A percentile compares a stretch with the other conserved stretches of the same genome.
These are phyloP conservation scores for Rheum nobile DNA, from an alignment of 148 eudicot genomes.

Conservation along the genomic window DNA sequence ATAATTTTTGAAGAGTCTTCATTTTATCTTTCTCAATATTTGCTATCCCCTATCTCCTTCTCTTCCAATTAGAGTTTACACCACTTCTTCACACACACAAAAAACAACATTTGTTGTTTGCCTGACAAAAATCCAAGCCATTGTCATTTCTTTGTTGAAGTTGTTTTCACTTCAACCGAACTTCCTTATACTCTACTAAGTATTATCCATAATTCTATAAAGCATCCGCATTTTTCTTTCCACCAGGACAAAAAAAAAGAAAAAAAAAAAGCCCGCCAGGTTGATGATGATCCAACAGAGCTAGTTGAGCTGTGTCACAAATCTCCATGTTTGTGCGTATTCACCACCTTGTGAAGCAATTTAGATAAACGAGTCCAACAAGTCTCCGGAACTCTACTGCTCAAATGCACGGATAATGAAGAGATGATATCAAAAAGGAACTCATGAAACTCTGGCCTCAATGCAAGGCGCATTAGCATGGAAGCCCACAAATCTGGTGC, in stretches of 20 bases:
- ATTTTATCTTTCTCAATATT: not conserved
- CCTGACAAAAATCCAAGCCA: no score
- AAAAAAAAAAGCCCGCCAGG: no score
- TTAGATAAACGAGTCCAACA: conserved; percentile 52
- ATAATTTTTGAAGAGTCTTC: no score
- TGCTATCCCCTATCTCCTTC: not conserved
- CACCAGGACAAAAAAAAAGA: not conserved
- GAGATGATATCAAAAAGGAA: conserved; percentile 42
- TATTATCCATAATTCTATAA: no score
- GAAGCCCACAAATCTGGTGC: conserved; percentile 80
- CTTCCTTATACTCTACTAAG: no score
- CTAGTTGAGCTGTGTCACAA: not conserved
- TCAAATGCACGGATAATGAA: conserved; percentile 34
- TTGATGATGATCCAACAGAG: not conserved
- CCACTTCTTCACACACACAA: no score
- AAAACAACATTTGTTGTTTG: no score
- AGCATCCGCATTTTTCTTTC: not conserved
- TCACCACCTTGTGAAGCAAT: conserved; percentile 36
- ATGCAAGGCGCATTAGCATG: conserved; percentile 59
- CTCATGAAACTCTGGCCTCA: conserved; percentile 64
- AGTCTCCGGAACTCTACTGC: conserved; percentile 41
- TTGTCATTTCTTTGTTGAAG: no score
- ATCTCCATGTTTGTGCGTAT: not conserved
- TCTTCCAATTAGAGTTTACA: no score
- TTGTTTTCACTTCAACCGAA: no score